phyloP scores from a whole-genome alignment of 495 filamentous ascomycete species.

The Neohortaea acidophila region DNA sequence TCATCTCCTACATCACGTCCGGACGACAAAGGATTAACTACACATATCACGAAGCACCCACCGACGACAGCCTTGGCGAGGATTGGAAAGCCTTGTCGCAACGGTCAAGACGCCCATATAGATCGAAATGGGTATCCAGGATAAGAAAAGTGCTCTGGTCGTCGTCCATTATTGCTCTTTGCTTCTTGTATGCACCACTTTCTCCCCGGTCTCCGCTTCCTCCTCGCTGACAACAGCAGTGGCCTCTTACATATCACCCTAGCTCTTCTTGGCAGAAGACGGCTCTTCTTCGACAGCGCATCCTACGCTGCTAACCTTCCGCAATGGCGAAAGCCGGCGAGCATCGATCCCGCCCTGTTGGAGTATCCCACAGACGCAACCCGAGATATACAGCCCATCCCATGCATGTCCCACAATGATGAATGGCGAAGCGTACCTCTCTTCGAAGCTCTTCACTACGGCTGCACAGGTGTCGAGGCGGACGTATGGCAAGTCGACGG shows the following conservation, averaged over 20 bases:
- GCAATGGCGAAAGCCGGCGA: constrained; percentile 37
- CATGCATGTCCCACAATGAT: constrained; percentile 77
- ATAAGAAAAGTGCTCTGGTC: too few relatives aligned
- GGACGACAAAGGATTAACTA: too few relatives aligned
- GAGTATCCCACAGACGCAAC: constrained; percentile 67
- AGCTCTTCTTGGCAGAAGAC: constrained; percentile 1
- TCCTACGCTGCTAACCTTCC: constrained; percentile 28
- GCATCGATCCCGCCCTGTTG: constrained; percentile 33
- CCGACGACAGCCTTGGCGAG: too few relatives aligned
- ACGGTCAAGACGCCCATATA: too few relatives aligned
- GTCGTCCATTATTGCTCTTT: too few relatives aligned
- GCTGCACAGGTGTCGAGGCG: constrained; percentile 61
- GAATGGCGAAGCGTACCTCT: constrained; percentile 71
- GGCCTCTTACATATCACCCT: constrained; percentile 10
- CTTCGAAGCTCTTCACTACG: constrained; percentile 50
- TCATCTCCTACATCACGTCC: too few relatives aligned
- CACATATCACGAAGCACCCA: too few relatives aligned
- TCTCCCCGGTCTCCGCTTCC: background rate
- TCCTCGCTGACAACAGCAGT: background rate
- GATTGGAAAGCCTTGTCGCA: too few relatives aligned
- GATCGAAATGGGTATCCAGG: too few relatives aligned
- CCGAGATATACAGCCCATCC: constrained; percentile 50
- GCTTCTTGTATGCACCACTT: constrained; percentile 1
- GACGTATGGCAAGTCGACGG: constrained; percentile 73
- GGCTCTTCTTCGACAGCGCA: constrained; percentile 6